Base-by-base conservation (phyloP, 1,139 yeast genomes). In the Hyphopichia pseudoburtonii region DNA sequence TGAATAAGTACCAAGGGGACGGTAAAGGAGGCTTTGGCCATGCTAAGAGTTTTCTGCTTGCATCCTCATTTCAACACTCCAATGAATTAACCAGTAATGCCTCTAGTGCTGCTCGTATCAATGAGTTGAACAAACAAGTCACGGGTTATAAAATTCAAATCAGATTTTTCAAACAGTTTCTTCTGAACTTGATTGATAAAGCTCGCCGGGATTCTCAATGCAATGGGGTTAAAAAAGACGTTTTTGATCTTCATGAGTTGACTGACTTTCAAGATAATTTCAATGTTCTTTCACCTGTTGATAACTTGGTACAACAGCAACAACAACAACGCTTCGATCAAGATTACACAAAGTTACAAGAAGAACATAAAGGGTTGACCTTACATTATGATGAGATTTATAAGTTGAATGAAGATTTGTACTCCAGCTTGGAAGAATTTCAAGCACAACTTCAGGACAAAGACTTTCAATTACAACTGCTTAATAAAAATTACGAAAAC, bases 81-180 rank as follows among this genome's bases (percentile, higher is more conserved):
- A 19, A 22, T 17, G 27, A 17, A 8, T 16, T 28, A 14, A 9
- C 26, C 9, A 29, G 17, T 12, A 22, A 23, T 11, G 40, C 34
- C 5, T 34, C 43, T 4, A 41, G 50, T 14, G 34, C 38, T 4
- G 37, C 49, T 11, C 56, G 57, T 37, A 52, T 63, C 3, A 65
- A 63, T 29, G 66, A 66, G 3, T 51, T 69, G 15, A 65, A 62
- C 34, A 66, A 65, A 38, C 68, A 70, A 43, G 55, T 72, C 28
- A 62, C 73, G 1, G 64, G 71, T 15, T 71, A 69, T 46, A 61
- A 65, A 35, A 66, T 73, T 22, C 76, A 73, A 46, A 60, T 73
- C 27, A 59, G 64, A 46, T 57, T 71, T 37, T 64, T 70, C 56
- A 66, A 64, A 44, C 68, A 66, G 38, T 70, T 70, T 37, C 48